Evolutionary conservation across 169 alveolate species (phyloP).

Genomic region (Amoebophrya sp.): DNA sequence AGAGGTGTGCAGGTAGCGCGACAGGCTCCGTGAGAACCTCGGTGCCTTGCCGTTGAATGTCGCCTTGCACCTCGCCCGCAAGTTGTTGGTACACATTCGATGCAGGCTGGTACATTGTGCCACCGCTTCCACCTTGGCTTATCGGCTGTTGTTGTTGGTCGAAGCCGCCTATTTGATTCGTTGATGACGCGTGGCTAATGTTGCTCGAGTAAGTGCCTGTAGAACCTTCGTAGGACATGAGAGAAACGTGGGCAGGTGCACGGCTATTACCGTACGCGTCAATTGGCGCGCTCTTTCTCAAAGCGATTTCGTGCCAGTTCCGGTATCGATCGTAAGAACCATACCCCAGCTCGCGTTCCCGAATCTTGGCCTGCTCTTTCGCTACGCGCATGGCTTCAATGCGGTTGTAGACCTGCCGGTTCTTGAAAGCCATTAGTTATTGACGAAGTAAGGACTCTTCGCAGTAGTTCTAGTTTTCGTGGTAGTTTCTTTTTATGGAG

Average conservation of each 20-base stretch:
- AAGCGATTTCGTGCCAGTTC: neutral
- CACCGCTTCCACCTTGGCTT: too few relatives aligned
- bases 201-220: neutral
- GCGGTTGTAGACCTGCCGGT: constrained; percentile 19
- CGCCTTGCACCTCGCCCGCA: neutral
- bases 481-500: too few relatives aligned
- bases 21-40: neutral
- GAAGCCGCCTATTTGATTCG: too few relatives aligned
- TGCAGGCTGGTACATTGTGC: too few relatives aligned
- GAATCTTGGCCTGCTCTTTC: neutral
- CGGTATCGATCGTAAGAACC: neutral
- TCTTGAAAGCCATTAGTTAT: neutral
- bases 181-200: too few relatives aligned
- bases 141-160: too few relatives aligned
- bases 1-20: neutral
- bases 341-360: neutral
- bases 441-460: neutral
- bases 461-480: neutral
- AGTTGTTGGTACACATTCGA: too few relatives aligned
- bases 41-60: neutral
- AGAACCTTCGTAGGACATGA: neutral
- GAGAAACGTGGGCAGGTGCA: neutral
- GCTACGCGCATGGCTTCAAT: constrained; percentile 13
- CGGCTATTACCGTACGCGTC: neutral
- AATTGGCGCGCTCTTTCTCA: neutral